Base-by-base conservation (phyloP, 306 rosid species). In the Betula pendula region DNA sequence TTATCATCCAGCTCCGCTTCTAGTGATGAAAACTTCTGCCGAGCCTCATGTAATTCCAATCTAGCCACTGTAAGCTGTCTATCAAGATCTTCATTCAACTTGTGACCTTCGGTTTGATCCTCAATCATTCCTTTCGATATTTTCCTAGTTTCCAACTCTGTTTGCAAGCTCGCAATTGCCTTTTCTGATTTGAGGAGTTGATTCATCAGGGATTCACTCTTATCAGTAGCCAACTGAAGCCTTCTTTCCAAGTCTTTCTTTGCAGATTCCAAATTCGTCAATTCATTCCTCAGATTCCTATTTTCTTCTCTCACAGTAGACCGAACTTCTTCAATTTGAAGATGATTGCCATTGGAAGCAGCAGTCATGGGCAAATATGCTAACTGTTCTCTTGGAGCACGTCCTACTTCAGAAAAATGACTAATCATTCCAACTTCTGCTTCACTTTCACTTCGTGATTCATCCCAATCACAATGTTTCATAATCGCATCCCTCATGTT, bases 381-480 rank as follows among this genome's bases (percentile, higher is more conserved):
- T 72, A 78, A 65, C 50, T 84, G 80, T 56, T 81, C 85, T 62
- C 69, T 75, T 5, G 69, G 75, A 79, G 65, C 80, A 66, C 63
- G 77, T 58, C 79, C 93, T 68, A 76, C 62, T 58, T 77, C 91
- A 10, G 75, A 59, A 74, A 81, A 80, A 81, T 77, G 85, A 83
- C 82, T 75, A 17, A 67, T 51, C 76, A 72, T 62, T 77, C 92
- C 96, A 74, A 51, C 81, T 71, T 93, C 97, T 51, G 81, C 79
- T 79, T 90, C 98, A 44, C 87, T 84, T 83, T 94, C 98, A 68
- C 97, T 91, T 16, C 87, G 80, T 16, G 98, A 77, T 49, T 91
- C 98, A 72, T 94, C 97, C 96, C 97, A 94, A 79, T 90, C 92
- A 79, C 86, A 88, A 77, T 84, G 92, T 80, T 93, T 93, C 82